A percentile compares a stretch with the other conserved stretches of the same genome.
These are phyloP conservation scores for Zygosaccharomyces rouxii DNA, from an alignment of 805 yeast species.

Conservation along the genomic window DNA sequence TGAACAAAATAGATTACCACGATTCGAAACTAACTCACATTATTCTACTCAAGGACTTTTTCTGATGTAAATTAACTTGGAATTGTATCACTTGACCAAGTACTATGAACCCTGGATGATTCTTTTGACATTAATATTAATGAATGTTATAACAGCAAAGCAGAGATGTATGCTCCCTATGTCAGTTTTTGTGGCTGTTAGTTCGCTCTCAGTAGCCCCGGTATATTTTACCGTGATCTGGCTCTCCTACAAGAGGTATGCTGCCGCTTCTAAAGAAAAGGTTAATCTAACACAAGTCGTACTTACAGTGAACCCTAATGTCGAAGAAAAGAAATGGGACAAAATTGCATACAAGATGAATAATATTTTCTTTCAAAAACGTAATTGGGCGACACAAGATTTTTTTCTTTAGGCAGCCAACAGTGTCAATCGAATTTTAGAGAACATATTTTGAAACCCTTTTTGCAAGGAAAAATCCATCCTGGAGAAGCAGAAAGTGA, in stretches of 20 bases:
- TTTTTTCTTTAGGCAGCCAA: background rate
- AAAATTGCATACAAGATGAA: conserved; percentile 5
- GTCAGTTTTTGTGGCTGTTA: background rate
- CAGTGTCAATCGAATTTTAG: conserved; percentile 3
- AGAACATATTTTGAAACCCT: background rate
- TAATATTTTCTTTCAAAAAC: background rate
- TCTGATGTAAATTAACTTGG: background rate
- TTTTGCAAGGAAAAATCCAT: background rate
- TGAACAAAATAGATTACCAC: background rate
- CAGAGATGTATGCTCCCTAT: background rate
- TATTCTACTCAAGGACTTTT: background rate
- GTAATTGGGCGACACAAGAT: conserved; percentile 6
- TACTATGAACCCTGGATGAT: background rate
- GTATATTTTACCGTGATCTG: background rate
- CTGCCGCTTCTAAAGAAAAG: background rate
- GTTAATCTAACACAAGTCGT: background rate
- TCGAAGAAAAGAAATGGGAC: conserved; percentile 2
- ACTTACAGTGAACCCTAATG: conserved; percentile 5
- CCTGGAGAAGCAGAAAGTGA: background rate
- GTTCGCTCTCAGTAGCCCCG: background rate
- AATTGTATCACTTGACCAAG: background rate
- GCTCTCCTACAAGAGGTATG: background rate
- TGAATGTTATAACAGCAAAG: background rate
- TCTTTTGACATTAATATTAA: background rate
- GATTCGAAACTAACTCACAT: background rate